A percentile compares a stretch with the other conserved stretches of the same genome.
These are phyloP conservation scores for Aquilaria agallochum DNA, from an alignment of 441 rosid species.

Conservation along the genomic window DNA sequence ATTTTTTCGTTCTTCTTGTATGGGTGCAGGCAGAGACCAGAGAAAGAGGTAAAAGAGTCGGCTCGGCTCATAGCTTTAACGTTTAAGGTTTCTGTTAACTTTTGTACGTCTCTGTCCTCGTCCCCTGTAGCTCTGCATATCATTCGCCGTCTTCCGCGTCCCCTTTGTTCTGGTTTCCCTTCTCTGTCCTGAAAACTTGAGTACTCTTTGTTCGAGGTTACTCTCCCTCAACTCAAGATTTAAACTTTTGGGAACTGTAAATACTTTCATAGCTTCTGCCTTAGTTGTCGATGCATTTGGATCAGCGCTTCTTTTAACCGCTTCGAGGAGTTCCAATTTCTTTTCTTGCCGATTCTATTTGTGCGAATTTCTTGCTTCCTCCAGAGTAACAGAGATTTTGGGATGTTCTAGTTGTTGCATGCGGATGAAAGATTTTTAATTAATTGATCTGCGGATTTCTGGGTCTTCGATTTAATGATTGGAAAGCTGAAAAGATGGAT, in stretches of 20 bases:
- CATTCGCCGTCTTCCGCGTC: constrained; percentile 53
- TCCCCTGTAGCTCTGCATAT: constrained; percentile 34
- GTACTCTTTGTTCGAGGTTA: constrained; percentile 23
- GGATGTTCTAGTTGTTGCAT: too few relatives aligned
- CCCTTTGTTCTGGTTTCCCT: constrained; percentile 26
- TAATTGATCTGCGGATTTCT: constrained; percentile 24
- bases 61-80: background rate
- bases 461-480: constrained; percentile 23
- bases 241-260: constrained; percentile 23
- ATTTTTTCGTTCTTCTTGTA: too few relatives aligned
- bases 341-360: background rate
- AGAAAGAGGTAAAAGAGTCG: background rate
- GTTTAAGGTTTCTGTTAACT: constrained; percentile 16
- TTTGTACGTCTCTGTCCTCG: constrained; percentile 21
- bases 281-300: constrained; percentile 38
- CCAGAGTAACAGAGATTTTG: background rate
- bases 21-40: background rate
- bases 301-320: constrained; percentile 27
- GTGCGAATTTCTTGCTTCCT: background rate
- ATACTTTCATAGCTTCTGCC: constrained; percentile 9
- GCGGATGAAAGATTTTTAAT: background rate
- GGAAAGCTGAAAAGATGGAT: constrained; percentile 27
- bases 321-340: constrained; percentile 28
- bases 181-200: constrained; percentile 20
- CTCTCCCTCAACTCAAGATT: constrained; percentile 7